Evolutionary conservation across 805 yeast species (phyloP).

Genomic region (Nakazawaea ambrosiae): DNA sequence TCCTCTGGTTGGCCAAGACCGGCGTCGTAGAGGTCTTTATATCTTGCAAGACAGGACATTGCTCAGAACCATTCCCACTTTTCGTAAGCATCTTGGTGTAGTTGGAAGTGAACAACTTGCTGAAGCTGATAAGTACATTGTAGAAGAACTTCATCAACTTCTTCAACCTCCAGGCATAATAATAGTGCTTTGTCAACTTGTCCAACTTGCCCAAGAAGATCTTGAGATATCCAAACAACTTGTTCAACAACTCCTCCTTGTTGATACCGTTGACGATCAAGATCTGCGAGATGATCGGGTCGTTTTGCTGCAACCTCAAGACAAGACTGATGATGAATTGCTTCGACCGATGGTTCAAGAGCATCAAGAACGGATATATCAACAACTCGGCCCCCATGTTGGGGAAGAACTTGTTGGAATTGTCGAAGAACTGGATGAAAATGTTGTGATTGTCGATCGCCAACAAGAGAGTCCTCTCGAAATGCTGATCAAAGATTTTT

Average conservation of each 20-base stretch:
- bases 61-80: slow-evolving; percentile 4
- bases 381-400: slow-evolving; percentile 38
- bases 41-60: slow-evolving; percentile 14
- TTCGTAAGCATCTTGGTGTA: slow-evolving; percentile 19
- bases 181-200: slow-evolving; percentile 29
- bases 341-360: slow-evolving; percentile 48
- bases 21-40: slow-evolving; percentile 11
- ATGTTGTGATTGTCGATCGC: slow-evolving; percentile 31
- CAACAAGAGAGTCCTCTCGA: slow-evolving; percentile 26
- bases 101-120: slow-evolving; percentile 25
- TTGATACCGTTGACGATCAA: slow-evolving; percentile 26
- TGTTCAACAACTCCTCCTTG: slow-evolving; percentile 23
- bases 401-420: slow-evolving; percentile 20
- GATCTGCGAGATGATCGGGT: slow-evolving; percentile 26
- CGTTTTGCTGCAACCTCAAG: slow-evolving; percentile 34
- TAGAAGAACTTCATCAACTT: slow-evolving; percentile 33
- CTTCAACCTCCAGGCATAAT: slow-evolving; percentile 39
- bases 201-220: slow-evolving; percentile 29
- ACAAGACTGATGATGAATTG: slow-evolving; percentile 53
- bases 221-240: slow-evolving; percentile 26
- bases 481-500: slow-evolving; percentile 24
- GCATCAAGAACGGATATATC: slow-evolving; percentile 40
- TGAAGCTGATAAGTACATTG: slow-evolving; percentile 26
- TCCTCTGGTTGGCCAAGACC: slow-evolving; percentile 10
- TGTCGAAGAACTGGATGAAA: slow-evolving; percentile 24